Evolutionary conservation across 2,329 filamentous ascomycete species (phyloP), one percentile per base, ranked within the genome.

Genomic region (Septoria linicola): DNA sequence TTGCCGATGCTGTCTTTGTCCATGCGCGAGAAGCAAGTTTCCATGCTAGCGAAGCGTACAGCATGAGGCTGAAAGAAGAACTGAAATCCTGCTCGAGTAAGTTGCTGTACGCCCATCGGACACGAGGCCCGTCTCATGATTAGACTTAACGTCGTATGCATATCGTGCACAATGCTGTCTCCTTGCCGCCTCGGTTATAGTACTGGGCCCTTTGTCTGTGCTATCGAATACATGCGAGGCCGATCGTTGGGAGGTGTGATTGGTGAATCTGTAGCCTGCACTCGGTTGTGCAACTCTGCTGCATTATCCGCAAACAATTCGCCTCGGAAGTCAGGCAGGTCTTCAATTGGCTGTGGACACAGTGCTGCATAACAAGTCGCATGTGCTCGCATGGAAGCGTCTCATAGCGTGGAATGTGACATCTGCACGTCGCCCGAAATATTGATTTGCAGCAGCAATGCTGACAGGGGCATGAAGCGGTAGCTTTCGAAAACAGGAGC

Each of bases 371-470:
- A 32, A 21, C 14, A 39, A 16, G 10, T 48, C 44, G 35, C 44
- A 41, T 48, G 44, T 23, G 25, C 35, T 41, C 36, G 35, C 44
- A 40, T 51, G 34, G 25, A 47, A 17, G 37, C 42, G 27, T 44
- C 40, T 34, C 39, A 41, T 32, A 30, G 42, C 30, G 35, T 48
- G 50, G 43, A 54, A 49, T 49, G 54, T 57, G 54, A 54, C 51
- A 54, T 49, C 47, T 57, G 54, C 54, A 51, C 5, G 40, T 42
- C 54, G 39, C 54, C 47, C 37, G 46, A 51, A 49, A 36, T 36
- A 30, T 5, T 41, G 23, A 23, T 35, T 14, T 27, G 16, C 8
- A 11, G 17, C 13, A 13, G 36, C 27, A 8, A 41, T 16, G 34
- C 27, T 11, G 41, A 27, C 45, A 25, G 25, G 45, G 45, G 20